Conservation (phyloP, 2,329 filamentous ascomycete genomes). For the Exophiala bonariae region DNA sequence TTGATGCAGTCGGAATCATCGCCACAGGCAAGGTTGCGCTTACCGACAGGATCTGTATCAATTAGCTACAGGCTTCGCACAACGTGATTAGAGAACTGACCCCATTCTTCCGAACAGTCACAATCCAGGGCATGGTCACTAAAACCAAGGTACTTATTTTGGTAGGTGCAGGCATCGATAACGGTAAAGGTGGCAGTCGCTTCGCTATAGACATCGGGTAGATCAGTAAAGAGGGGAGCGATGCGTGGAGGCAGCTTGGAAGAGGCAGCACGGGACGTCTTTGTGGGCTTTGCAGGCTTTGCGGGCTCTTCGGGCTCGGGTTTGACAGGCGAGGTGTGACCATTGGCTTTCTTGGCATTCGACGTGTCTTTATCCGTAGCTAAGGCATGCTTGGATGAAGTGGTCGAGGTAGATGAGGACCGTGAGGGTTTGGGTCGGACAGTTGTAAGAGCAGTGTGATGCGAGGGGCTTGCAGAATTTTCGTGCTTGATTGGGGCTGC, state of each 20-base stretch:
- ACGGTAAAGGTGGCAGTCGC: constrained; percentile 75
- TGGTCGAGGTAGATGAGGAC: constrained; percentile 23
- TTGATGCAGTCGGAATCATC: constrained; percentile 99
- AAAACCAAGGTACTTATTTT: constrained; percentile 84
- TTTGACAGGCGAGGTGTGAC: constrained; percentile 63
- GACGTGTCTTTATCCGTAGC: constrained; percentile 14
- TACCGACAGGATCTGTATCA: constrained; percentile 48
- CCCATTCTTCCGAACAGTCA: constrained; percentile 92
- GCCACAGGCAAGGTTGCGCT: constrained; percentile 79
- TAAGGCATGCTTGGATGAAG: constrained; percentile 14
- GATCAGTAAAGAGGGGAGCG: constrained; percentile 68
- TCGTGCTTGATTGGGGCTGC: constrained; percentile 25
- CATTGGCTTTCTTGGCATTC: constrained; percentile 45
- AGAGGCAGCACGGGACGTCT: constrained; percentile 70
- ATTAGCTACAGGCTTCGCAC: constrained; percentile 17
- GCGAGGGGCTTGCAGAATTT: constrained; percentile 18
- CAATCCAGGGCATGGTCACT: constrained; percentile 94
- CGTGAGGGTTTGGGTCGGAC: constrained; percentile 21
- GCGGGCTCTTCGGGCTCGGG: constrained; percentile 54
- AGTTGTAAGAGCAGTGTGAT: constrained; percentile 19
- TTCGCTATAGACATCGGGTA: constrained; percentile 76
- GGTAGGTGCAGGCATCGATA: constrained; percentile 84
- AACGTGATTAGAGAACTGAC: constrained; percentile 57
- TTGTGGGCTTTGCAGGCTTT: constrained; percentile 67
- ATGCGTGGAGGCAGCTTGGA: constrained; percentile 67